Base-by-base conservation (phyloP, 106 monocot species). In the Platanthera zijinensis region DNA sequence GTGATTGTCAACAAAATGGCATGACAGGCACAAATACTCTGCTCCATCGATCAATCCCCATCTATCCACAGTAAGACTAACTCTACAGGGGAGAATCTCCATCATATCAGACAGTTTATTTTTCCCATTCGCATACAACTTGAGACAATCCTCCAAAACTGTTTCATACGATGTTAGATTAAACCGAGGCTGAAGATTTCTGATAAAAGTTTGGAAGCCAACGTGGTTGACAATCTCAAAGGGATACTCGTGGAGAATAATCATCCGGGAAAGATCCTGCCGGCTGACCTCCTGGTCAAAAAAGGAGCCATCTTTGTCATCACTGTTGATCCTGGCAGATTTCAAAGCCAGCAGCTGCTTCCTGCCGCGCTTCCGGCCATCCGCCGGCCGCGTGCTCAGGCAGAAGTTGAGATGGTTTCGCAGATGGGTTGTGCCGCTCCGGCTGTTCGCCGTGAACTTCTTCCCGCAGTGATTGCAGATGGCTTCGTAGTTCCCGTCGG, bases 381-480 rank as follows among this genome's bases (percentile, higher is more conserved):
- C 80, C 2, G 64, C 9, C 67, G 78, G 78, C 69, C 79, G 81
- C 28, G 79, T 86, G 30, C 80, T 82, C 7, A 77, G 62, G 76
- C 93, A 93, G 56, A 88, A 82, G 50, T 62, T 82, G 47, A 93
- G 72, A 67, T 93, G 93, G 79, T 93, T 93, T 67, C 77, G 86
- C 45, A 93, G 78, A 53, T 93, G 93, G 6, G 93, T 93, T 3
- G 93, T 93, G 6, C 93, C 93, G 15, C 88, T 88, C 17, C 90
- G 77, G 64, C 93, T 93, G 68, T 86, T 90, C 15, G 90, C 93
- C 2, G 90, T 90, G 48, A 90, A 85, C 62, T 90, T 86, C 74
- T 88, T 90, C 76, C 86, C 82, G 79, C 93, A 93, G 70, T 93
- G 90, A 52, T 93, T 90, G 77, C 93, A 93, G 3, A 84, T 81